Percentiles rank a stretch among this genome's conserved stretches.
Evolutionary conservation across 2,329 filamentous ascomycete genomes (phyloP).

Genomic region (Pseudopithomyces maydicus): DNA sequence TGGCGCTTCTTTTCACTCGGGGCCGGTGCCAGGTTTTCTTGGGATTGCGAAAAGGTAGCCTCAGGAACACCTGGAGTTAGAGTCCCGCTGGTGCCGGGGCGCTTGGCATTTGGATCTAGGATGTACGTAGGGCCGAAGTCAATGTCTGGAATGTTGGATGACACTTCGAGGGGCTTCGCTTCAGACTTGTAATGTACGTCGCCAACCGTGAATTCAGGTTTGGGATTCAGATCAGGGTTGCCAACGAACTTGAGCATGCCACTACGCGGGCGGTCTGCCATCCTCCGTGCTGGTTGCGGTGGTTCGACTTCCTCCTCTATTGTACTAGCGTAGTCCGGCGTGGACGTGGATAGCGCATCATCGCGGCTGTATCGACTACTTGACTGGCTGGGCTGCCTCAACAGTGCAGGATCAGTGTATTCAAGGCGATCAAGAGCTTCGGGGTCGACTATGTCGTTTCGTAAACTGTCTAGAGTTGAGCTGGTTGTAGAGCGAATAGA

Average conservation of each 20-base stretch:
- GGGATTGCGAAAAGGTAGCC: constrained; percentile 32
- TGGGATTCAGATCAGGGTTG: constrained; percentile 49
- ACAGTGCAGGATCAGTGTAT: constrained; percentile 25
- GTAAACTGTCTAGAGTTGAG: constrained; percentile 51
- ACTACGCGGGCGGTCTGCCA: constrained; percentile 74
- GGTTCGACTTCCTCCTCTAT: constrained; percentile 37
- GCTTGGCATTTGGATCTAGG: constrained; percentile 61
- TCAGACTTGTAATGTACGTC: constrained; percentile 50
- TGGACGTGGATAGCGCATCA: constrained; percentile 66
- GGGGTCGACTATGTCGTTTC: constrained; percentile 51
- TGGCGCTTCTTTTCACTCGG: constrained; percentile 35
- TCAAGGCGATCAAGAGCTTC: constrained; percentile 50
- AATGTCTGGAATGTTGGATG: constrained; percentile 69
- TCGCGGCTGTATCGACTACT: constrained; percentile 65
- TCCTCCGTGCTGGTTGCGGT: constrained; percentile 50
- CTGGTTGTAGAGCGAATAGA: constrained; percentile 45
- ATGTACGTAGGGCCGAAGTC: constrained; percentile 87
- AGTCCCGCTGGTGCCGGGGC: constrained; percentile 62
- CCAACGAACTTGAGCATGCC: constrained; percentile 83
- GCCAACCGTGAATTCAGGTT: constrained; percentile 52
- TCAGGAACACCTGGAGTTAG: constrained; percentile 48
- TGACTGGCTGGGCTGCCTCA: constrained; percentile 41
- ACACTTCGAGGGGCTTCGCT: constrained; percentile 14
- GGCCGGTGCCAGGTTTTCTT: constrained; percentile 35
- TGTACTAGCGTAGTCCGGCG: constrained; percentile 80